Base-by-base conservation (phyloP, 1,139 yeast species). In the Magnusiomyces ingens region DNA sequence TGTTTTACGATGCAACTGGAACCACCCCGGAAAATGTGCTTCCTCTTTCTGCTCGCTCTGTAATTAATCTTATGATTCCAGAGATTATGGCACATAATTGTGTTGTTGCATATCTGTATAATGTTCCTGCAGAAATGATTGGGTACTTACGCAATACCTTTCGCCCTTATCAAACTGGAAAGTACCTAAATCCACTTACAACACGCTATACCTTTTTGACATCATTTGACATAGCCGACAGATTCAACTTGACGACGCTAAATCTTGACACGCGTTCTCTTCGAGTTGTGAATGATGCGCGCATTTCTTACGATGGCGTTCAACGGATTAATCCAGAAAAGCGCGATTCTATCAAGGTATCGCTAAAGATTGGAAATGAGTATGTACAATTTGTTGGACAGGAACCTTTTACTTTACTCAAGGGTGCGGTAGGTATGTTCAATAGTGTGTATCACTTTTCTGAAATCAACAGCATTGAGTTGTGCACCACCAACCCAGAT, bases 1-100 rank as follows among this genome's bases (percentile, higher is more conserved):
- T 84, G 55, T 77, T 88, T 5, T 65, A 81, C 58, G 96, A 89
- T 66, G 81, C 86, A 58, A 85, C 95, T 0, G 84, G 83, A 19
- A 82, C 76, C 62, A 68, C 73, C 15, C 66, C 69, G 1, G 65
- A 68, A 19, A 67, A 69, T 12, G 58, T 66, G 10, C 64, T 75
- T 50, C 75, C 75, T 35, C 40, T 54, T 13, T 52, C 59, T 15
- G 62, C 62, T 0, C 54, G 59, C n/a, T 37, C 56, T 3, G 52
- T 60, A 5, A 49, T 61, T 11, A 62, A 58, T 18, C 42, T 55
- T 13, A 21, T 66, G 59, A 71, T 65, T 1, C 80, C 90, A 0
- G 75, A 74, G 1, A 76, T 74, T 45, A 75, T 80, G 63, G 72
- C 75, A 51, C 64, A 63, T 32, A 85, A 85, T 61, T 82, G 91